Conservation (phyloP, 371 early-diverging fungal genomes). For the Rhizopus arrhizus region DNA sequence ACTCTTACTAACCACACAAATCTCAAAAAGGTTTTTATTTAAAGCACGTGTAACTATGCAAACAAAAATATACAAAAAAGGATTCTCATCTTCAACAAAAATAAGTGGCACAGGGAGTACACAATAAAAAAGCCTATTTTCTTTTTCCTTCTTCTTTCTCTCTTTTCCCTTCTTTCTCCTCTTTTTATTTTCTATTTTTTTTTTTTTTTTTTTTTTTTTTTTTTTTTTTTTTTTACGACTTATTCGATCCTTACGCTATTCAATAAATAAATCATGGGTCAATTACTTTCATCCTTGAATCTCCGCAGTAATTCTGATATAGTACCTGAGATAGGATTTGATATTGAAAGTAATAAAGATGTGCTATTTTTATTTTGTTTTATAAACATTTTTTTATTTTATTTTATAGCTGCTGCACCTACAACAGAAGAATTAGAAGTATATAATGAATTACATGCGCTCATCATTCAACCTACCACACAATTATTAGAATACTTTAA, state of each 20-base stretch:
- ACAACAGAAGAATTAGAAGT: constrained; percentile 54
- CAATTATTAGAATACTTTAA: constrained; percentile 51
- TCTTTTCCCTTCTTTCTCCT: constrained; percentile 5
- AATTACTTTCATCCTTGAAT: constrained; percentile 44
- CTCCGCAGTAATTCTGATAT: constrained; percentile 39
- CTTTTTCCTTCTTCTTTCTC: constrained; percentile 3
- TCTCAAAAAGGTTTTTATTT: background rate
- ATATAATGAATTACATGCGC: constrained; percentile 49
- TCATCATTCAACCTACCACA: constrained; percentile 53
- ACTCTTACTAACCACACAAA: background rate
- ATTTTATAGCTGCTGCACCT: constrained; percentile 52
- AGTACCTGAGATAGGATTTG: constrained; percentile 53
- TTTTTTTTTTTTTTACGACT: background rate
- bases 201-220: constrained; percentile 11
- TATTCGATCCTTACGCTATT: background rate
- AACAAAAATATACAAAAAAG: constrained; percentile 1
- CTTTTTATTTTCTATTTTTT: constrained; percentile 5
- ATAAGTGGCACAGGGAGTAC: constrained; percentile 12
- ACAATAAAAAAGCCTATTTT: constrained; percentile 5
- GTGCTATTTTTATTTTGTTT: background rate
- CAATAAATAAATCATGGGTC: constrained; percentile 34
- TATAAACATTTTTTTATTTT: constrained; percentile 3
- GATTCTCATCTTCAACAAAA: background rate
- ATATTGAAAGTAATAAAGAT: constrained; percentile 53
- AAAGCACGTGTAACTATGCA: constrained; percentile 2